Evolutionary conservation across 2,329 filamentous ascomycete genomes (phyloP).

Genomic region (Pseudocercospora crystallina): DNA sequence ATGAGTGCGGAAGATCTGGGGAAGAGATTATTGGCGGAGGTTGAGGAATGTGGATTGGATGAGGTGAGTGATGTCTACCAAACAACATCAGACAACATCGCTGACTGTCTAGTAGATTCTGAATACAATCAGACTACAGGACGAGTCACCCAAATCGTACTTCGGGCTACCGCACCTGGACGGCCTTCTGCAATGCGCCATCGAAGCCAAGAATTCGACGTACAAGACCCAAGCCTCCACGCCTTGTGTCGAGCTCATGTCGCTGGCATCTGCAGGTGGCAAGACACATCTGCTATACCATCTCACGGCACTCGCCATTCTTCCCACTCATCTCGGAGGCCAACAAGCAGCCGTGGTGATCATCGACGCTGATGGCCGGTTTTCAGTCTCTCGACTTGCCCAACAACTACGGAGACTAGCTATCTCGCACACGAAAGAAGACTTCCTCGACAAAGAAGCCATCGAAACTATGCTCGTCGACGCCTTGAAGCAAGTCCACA

Average conservation of each 20-base stretch:
- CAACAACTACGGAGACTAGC: slow-evolving; percentile 32
- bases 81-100: background rate
- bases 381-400: slow-evolving; percentile 52
- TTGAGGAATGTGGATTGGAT: slow-evolving; percentile 50
- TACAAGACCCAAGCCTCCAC: slow-evolving; percentile 20
- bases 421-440: slow-evolving; percentile 5
- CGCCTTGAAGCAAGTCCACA: slow-evolving; percentile 56
- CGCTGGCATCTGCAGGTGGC: slow-evolving; percentile 51
- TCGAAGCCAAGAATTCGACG: slow-evolving; percentile 9
- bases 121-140: slow-evolving; percentile 35
- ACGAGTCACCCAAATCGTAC: slow-evolving; percentile 16
- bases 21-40: slow-evolving; percentile 52
- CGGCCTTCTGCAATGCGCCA: slow-evolving; percentile 30
- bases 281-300: slow-evolving; percentile 62
- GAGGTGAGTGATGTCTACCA: slow-evolving; percentile 44
- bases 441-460: background rate
- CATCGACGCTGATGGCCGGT: slow-evolving; percentile 57
- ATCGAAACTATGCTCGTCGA: slow-evolving; percentile 34
- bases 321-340: slow-evolving; percentile 50
- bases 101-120: slow-evolving; percentile 39
- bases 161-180: slow-evolving; percentile 52
- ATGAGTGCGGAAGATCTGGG: slow-evolving; percentile 50
- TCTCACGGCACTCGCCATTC: slow-evolving; percentile 51
- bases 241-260: slow-evolving; percentile 56
- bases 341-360: slow-evolving; percentile 53